These are phyloP conservation scores for Ceratorhiza oryzae-sativae DNA, from an alignment of 1,284 basidiomycete species.

Conservation along the genomic window DNA sequence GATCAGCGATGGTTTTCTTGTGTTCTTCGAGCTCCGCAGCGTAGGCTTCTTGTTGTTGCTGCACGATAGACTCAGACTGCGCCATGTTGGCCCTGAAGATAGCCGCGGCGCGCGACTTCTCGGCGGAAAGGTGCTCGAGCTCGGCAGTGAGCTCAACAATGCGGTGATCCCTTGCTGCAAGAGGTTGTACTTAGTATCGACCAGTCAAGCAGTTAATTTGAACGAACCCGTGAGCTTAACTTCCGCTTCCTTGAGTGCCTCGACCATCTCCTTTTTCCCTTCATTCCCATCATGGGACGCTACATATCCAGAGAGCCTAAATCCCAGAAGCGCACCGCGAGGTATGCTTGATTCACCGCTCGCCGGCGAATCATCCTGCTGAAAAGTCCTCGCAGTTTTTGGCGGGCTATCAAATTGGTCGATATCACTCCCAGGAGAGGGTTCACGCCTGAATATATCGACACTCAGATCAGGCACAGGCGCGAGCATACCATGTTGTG, in stretches of 20 bases:
- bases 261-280: background rate
- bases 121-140: background rate
- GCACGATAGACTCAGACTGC: background rate
- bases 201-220: background rate
- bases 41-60: background rate
- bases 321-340: background rate
- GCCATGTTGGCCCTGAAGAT: background rate
- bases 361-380: background rate
- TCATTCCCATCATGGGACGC: no score
- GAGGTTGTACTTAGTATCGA: background rate
- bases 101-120: background rate
- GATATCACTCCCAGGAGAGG: slow-evolving; percentile 29
- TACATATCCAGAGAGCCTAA: no score
- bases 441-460: slow-evolving; percentile 1
- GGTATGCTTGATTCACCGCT: background rate
- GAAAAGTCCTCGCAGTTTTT: background rate
- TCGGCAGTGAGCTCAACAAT: background rate
- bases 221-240: slow-evolving; percentile 1
- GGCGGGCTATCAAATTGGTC: slow-evolving; percentile 13
- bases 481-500: background rate
- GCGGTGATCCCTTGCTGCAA: background rate
- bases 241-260: background rate
- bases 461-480: slow-evolving; percentile 15
- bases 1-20: background rate
- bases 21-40: background rate